Base-by-base conservation (phyloP, 441 rosid genomes). In the Adansonia rubrostipa region DNA sequence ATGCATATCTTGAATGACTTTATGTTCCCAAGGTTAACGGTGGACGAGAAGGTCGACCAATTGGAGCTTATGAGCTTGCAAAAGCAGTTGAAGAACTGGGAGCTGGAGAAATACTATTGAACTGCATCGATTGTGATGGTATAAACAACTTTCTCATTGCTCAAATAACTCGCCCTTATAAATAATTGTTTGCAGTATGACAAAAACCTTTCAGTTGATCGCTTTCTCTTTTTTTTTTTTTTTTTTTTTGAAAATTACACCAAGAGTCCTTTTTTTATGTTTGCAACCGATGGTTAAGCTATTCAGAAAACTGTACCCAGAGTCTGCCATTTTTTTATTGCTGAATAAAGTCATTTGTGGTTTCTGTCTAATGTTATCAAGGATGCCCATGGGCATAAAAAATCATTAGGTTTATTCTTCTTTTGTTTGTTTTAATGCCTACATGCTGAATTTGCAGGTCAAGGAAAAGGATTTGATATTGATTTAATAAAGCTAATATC, bases 61-160 rank as follows among this genome's bases (percentile, higher is more conserved):
- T 93, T 79, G 98, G 98, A 84, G 99, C 99, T 45, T 93, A 89
- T 80, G 99, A 96, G 90, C 97, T 94, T 81, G 98, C 99, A 36
- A 93, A 89, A 90, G 93, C 93, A 64, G 98, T 94, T 78, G 98
- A 96, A 85, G 95, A 88, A 79, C 84, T 94, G 75, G 99, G 98
- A 70, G 98, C 99, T 73, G 98, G 99, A 83, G 99, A 96, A 88
- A 90, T 94, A 78, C 79, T 96, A 61, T 85, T 96, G 75, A 96
- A 96, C 84, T 96, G 99, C 91, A 93, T 96, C 71, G 97, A 96
- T 76, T 93, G 98, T 82, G 99, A 94, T 80, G 98, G 98, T 93
- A 51, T 74, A 83, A 47, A 60, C 44, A 48, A 62, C 19, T 61
- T 60, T 14, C 70, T 60, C 20, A 1, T 44, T 0, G 2, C 8